Evolutionary conservation across 2,329 filamentous ascomycete genomes (phyloP), one percentile per base, ranked within the genome.

Genomic region (Paecilomyces niveus): DNA sequence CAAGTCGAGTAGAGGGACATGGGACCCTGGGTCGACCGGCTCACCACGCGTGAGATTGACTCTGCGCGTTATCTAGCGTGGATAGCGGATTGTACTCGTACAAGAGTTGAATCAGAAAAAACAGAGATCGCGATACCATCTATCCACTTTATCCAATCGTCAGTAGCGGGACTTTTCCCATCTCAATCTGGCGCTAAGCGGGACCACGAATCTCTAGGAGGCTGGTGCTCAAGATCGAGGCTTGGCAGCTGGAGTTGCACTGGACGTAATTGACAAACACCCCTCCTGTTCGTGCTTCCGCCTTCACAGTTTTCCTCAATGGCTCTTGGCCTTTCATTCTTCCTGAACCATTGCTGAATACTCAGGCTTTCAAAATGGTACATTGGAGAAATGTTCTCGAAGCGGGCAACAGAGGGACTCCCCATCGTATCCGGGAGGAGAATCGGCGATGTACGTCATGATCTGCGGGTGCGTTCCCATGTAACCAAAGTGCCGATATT

Each of bases 391-490:
- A 68, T 58, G 56, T 77, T 10, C 72, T 77, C 57, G 61, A 57
- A 33, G 58, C 64, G 11, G 67, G 69, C 54, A 59, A 59, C 24
- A 65, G 66, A 21, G 64, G 65, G 49, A 65, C 71, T 53, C 63
- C 66, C 51, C 71, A 68, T 33, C 72, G 68, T 59, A 54, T 72
- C 21, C 67, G 70, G 55, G 69, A 72, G 54, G 76, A 79, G 57
- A 69, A 70, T 39, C 70, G 72, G 57, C 73, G 74, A 59, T 67
- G 77, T 79, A 75, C 64, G 73, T 67, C 67, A 68, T 68, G 10
- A 58, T 53, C 5, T 56, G 54, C 49, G 22, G 57, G 33, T 35
- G 55, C 33, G 52, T 39, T 49, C 31, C 39, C 9, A 52, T 52
- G 49, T 8, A 52, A 15, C 21, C 15, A 26, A 29, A 52, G 22